A percentile compares a stretch with the other conserved stretches of the same genome.
phyloP scores from a whole-genome alignment of 495 filamentous ascomycete species.

The Aspergillus funiculosus region DNA sequence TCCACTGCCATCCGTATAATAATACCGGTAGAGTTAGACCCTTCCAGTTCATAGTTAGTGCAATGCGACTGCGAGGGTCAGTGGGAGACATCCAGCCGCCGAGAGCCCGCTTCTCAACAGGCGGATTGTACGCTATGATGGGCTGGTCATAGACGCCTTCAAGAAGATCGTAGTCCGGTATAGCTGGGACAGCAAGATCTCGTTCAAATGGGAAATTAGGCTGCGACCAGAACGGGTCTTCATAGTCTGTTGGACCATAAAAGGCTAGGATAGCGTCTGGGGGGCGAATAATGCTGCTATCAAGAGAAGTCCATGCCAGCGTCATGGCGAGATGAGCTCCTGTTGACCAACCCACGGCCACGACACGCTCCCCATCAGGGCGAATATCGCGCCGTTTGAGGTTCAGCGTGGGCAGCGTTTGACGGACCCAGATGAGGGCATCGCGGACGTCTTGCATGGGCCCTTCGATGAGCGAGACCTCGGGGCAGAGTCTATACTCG shows the following conservation, averaged over 20 bases:
- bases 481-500: constrained; percentile 54
- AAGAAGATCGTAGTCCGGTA: not conserved
- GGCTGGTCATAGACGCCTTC: constrained; percentile 25
- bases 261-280: constrained; percentile 49
- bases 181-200: not conserved
- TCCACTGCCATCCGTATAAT: constrained; percentile 20
- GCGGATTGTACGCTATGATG: constrained; percentile 21
- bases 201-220: constrained; percentile 14
- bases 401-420: constrained; percentile 31
- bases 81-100: constrained; percentile 27
- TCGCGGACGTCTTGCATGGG: constrained; percentile 46
- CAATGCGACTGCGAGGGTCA: constrained; percentile 36
- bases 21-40: constrained; percentile 38
- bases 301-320: constrained; percentile 33
- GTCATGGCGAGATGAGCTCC: constrained; percentile 52
- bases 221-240: constrained; percentile 23
- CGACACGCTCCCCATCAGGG: constrained; percentile 35
- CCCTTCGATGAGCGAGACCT: constrained; percentile 39
- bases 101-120: constrained; percentile 7
- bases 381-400: constrained; percentile 22
- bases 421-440: constrained; percentile 42
- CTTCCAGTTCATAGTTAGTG: constrained; percentile 43
- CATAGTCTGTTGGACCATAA: constrained; percentile 47
- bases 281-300: constrained; percentile 24
- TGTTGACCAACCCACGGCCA: constrained; percentile 52